These are phyloP conservation scores for Ganoderma sp. DNA, from an alignment of 1,284 basidiomycete genomes.

Conservation along the genomic window DNA sequence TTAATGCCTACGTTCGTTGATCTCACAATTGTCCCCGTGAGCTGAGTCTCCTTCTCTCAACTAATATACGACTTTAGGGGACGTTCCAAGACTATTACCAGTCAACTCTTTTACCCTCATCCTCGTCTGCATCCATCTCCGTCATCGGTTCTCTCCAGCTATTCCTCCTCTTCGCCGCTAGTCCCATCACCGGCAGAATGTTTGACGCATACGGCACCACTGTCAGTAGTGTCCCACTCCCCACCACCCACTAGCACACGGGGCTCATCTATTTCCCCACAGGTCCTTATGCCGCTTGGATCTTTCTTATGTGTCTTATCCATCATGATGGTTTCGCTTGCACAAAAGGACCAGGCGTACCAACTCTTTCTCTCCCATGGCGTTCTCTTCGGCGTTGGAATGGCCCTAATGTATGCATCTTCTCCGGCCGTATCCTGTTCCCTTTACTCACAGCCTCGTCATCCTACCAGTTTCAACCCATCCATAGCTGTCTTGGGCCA, in stretches of 20 bases:
- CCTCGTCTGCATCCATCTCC: conserved; percentile 40
- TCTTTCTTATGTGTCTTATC: conserved; percentile 41
- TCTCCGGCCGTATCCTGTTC: background rate
- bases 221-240: conserved; percentile 16
- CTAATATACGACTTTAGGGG: conserved; percentile 11
- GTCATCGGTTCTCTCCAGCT: conserved; percentile 53
- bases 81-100: conserved; percentile 32
- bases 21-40: background rate
- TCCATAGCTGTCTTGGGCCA: conserved; percentile 35
- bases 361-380: conserved; percentile 46
- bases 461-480: conserved; percentile 27
- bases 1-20: conserved; percentile 27
- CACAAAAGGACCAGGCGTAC: conserved; percentile 42
- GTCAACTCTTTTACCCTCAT: conserved; percentile 26
- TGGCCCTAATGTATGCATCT: conserved; percentile 41
- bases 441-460: background rate
- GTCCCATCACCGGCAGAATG: conserved; percentile 42
- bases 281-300: conserved; percentile 42
- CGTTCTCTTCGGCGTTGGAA: conserved; percentile 43
- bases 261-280: background rate
- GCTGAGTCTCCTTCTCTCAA: background rate
- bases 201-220: conserved; percentile 45
- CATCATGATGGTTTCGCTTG: conserved; percentile 44
- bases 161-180: conserved; percentile 45
- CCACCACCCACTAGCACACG: too few species aligned